Conservation (phyloP, 257 asterid genomes). For the Voacanga thouarsii region DNA sequence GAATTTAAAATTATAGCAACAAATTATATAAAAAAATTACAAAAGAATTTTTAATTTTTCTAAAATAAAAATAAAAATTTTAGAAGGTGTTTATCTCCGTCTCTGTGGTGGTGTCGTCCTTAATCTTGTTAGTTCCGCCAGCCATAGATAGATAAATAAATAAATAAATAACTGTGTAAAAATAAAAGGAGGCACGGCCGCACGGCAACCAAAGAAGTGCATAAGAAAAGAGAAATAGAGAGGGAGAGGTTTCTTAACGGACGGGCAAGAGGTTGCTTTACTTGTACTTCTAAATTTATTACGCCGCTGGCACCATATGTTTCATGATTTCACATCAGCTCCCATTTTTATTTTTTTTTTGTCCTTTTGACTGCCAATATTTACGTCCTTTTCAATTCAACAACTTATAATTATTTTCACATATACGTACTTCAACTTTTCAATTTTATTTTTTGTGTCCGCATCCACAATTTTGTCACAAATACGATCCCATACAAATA, state of each 20-base stretch:
- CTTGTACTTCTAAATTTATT: conserved; percentile 50
- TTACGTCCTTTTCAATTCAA: conserved; percentile 11
- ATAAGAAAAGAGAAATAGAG: not conserved
- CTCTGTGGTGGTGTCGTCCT: too few relatives aligned
- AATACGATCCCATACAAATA: too few relatives aligned
- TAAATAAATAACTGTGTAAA: not conserved
- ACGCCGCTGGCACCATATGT: conserved; percentile 8
- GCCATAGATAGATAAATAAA: too few relatives aligned
- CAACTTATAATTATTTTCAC: not conserved
- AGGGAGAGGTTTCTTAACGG: conserved; percentile 46
- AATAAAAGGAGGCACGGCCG: conserved; percentile 17
- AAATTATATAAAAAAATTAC: too few relatives aligned
- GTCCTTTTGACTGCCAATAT: conserved; percentile 10
- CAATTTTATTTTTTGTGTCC: too few relatives aligned
- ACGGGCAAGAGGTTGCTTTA: conserved; percentile 62
- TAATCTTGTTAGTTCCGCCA: too few relatives aligned
- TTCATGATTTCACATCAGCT: not conserved
- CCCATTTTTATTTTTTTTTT: not conserved
- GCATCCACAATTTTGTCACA: too few relatives aligned
- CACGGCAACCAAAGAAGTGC: conserved; percentile 12
- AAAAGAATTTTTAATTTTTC: too few relatives aligned
- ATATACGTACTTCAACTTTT: not conserved
- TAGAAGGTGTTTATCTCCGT: too few relatives aligned
- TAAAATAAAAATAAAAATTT: too few relatives aligned
- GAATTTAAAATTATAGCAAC: too few relatives aligned